These are phyloP conservation scores for Friedmanniomyces simplex DNA, from an alignment of 495 filamentous ascomycete genomes.

Conservation along the genomic window DNA sequence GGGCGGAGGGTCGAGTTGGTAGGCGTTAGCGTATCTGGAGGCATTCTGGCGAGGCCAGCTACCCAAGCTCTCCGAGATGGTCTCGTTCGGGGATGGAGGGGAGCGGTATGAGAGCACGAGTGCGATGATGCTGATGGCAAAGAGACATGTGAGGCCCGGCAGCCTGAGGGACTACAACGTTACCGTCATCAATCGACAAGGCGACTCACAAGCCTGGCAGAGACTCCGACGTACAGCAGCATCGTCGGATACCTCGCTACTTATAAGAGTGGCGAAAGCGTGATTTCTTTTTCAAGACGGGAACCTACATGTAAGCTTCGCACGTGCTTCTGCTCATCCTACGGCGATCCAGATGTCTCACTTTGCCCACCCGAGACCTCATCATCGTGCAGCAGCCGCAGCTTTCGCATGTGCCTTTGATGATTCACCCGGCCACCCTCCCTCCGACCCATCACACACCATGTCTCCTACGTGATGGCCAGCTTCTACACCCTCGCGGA, in stretches of 20 bases:
- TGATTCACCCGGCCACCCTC: no score
- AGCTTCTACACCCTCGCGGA: constrained; percentile 1
- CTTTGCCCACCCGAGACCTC: not conserved
- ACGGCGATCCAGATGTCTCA: no score
- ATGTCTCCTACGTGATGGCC: constrained; percentile 12
- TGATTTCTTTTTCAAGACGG: no score
- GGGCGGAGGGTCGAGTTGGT: not conserved
- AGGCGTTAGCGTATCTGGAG: not conserved
- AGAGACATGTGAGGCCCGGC: not conserved
- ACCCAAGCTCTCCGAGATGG: not conserved
- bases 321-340: no score
- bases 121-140: not conserved
- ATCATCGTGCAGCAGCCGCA: not conserved
- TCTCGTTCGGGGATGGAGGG: not conserved
- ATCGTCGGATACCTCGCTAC: no score
- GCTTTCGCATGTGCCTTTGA: no score
- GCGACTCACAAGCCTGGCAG: no score
- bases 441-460: no score
- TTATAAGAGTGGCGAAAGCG: no score
- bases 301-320: no score
- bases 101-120: not conserved
- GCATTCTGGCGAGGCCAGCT: not conserved
- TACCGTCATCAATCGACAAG: not conserved
- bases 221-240: no score
- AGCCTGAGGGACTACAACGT: not conserved